phyloP scores from a whole-genome alignment of 1,139 yeast species.

The Yamadazyma siamensis region DNA sequence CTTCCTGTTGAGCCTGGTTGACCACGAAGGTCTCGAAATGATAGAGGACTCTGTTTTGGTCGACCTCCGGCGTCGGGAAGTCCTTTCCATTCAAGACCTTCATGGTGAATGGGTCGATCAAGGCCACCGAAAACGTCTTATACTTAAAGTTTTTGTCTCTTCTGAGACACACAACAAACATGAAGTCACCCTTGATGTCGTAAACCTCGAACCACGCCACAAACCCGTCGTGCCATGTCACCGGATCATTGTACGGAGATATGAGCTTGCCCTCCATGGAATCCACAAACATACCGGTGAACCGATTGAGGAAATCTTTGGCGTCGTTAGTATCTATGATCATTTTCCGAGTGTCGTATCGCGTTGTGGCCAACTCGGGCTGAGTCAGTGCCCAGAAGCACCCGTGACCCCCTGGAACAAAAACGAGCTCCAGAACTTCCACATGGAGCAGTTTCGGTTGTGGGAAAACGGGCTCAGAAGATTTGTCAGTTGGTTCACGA shows the following conservation, averaged over 20 bases:
- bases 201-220: slow-evolving; percentile 37
- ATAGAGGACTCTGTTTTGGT: slow-evolving; percentile 1
- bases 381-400: slow-evolving; percentile 22
- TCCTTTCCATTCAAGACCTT: too few species aligned
- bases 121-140: too few species aligned
- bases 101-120: too few species aligned
- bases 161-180: slow-evolving; percentile 21
- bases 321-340: slow-evolving; percentile 20
- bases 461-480: slow-evolving; percentile 23
- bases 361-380: slow-evolving; percentile 2
- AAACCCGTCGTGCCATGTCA: slow-evolving; percentile 33
- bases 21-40: slow-evolving; percentile 4
- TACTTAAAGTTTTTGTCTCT: too few species aligned
- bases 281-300: slow-evolving; percentile 20
- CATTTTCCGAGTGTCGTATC: slow-evolving; percentile 20
- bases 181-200: slow-evolving; percentile 29
- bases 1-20: not conserved
- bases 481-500: slow-evolving; percentile 86
- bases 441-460: slow-evolving; percentile 21
- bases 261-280: slow-evolving; percentile 24
- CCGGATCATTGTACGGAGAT: slow-evolving; percentile 23
- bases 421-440: slow-evolving; percentile 22
- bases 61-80: too few species aligned
- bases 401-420: slow-evolving; percentile 31
- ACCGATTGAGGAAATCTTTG: slow-evolving; percentile 15